phyloP scores from a whole-genome alignment of 371 early-diverging fungal genomes.

The Sporodiniella umbellata region DNA sequence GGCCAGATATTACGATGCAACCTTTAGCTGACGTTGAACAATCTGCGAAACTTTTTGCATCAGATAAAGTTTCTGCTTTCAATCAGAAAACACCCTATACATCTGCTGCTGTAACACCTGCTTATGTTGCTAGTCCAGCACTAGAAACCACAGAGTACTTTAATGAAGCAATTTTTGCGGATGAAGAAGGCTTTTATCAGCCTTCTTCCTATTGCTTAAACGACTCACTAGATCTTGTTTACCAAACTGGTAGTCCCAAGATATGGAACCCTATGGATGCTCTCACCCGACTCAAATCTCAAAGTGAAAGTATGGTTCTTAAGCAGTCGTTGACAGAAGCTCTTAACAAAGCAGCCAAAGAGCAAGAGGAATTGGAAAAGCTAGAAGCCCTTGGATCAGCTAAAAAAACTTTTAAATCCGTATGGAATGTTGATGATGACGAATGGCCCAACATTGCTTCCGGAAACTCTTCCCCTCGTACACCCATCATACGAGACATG shows the following conservation, averaged over 20 bases:
- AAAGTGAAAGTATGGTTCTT: constrained; percentile 21
- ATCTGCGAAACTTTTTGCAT: constrained; percentile 14
- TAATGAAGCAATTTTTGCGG: not conserved
- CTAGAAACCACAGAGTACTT: constrained; percentile 7
- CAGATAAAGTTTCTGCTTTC: not conserved
- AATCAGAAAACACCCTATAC: constrained; percentile 24
- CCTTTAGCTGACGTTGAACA: too few species aligned
- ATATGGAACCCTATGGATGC: constrained; percentile 19
- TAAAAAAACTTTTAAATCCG: constrained; percentile 2
- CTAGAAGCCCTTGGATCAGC: not conserved
- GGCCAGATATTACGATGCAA: too few species aligned
- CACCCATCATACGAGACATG: constrained; percentile 13
- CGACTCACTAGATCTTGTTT: not conserved
- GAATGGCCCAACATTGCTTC: constrained; percentile 14
- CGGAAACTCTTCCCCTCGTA: constrained; percentile 21
- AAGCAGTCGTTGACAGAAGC: constrained; percentile 17
- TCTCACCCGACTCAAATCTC: constrained; percentile 10
- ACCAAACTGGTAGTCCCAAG: not conserved
- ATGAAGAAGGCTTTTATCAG: constrained; percentile 10
- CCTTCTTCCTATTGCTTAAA: constrained; percentile 4
- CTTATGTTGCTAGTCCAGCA: not conserved
- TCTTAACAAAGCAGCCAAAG: constrained; percentile 2
- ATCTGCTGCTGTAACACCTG: constrained; percentile 26
- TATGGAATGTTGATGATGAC: constrained; percentile 17
- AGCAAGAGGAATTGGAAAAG: constrained; percentile 5